Evolutionary conservation across 2,329 filamentous ascomycete species (phyloP).

Genomic region (Harringtonia lauricola): DNA sequence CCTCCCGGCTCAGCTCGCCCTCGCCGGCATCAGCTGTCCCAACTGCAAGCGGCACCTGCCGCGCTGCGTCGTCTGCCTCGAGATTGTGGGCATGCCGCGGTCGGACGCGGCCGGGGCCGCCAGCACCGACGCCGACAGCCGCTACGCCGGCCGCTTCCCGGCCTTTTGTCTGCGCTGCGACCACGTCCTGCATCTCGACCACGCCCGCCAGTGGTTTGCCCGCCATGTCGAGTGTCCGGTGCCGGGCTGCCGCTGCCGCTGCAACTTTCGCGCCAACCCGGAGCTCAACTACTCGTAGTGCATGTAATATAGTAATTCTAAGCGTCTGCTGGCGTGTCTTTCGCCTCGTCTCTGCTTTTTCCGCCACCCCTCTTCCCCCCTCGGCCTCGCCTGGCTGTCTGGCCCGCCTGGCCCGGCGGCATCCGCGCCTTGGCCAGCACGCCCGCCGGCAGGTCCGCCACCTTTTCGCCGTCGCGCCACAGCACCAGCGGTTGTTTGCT

Average conservation of each 20-base stretch:
- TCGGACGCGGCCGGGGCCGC: constrained; percentile 43
- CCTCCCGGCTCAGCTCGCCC: constrained; percentile 43
- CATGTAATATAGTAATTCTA: too few relatives aligned
- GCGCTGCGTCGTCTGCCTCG: constrained; percentile 56
- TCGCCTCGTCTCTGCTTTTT: background rate
- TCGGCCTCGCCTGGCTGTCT: constrained; percentile 17
- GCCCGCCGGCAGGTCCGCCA: constrained; percentile 53
- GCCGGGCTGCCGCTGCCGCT: constrained; percentile 56
- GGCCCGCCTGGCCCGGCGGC: constrained; percentile 35
- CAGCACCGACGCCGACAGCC: constrained; percentile 32
- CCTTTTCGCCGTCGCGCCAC: constrained; percentile 57
- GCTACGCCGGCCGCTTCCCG: constrained; percentile 47
- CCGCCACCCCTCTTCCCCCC: background rate
- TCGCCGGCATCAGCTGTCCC: constrained; percentile 52
- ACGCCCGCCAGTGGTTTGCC: constrained; percentile 56
- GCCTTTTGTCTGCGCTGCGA: constrained; percentile 60
- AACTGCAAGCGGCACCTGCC: constrained; percentile 57
- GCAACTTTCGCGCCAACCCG: constrained; percentile 49
- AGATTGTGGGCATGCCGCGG: constrained; percentile 53
- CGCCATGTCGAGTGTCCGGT: constrained; percentile 56
- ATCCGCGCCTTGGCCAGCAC: constrained; percentile 31
- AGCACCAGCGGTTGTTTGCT: constrained; percentile 34
- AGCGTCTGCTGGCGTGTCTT: too few relatives aligned
- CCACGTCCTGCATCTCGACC: constrained; percentile 57
- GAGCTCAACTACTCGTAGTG: constrained; percentile 42